Conservation (phyloP, 148 eudicot genomes). For the Amaranthus hypochondriacus region DNA sequence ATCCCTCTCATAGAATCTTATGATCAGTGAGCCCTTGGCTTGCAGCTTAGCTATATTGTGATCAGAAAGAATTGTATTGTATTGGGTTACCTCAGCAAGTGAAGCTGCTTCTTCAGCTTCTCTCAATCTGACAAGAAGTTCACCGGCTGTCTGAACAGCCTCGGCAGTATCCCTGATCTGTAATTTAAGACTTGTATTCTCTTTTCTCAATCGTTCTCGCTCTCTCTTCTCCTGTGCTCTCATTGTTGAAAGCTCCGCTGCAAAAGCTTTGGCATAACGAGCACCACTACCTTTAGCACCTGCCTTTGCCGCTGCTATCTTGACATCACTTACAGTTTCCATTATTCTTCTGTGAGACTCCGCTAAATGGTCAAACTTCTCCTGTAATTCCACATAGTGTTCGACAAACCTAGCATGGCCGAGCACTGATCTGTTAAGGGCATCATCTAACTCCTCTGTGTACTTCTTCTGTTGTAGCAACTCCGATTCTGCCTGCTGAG, state of each 20-base stretch:
- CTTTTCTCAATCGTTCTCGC: conserved; percentile 65
- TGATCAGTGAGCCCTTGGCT: too few relatives aligned
- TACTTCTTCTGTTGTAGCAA: conserved; percentile 63
- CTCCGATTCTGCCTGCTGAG: conserved; percentile 70
- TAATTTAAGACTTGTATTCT: conserved; percentile 61
- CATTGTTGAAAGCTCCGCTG: conserved; percentile 67
- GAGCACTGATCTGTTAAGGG: conserved; percentile 60
- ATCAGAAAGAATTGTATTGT: neutral
- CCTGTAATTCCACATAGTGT: conserved; percentile 84
- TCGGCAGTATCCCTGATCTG: conserved; percentile 96
- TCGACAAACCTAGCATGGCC: conserved; percentile 84
- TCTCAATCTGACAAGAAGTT: conserved; percentile 78
- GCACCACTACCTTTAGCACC: conserved; percentile 79
- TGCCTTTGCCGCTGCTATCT: conserved; percentile 80
- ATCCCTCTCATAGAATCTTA: too few relatives aligned
- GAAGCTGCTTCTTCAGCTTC: conserved; percentile 92
- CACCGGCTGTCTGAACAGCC: conserved; percentile 98
- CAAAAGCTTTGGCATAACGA: conserved; percentile 76
- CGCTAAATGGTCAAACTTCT: conserved; percentile 63
- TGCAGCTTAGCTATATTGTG: neutral
- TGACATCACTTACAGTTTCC: conserved; percentile 76
- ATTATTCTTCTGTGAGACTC: conserved; percentile 62
- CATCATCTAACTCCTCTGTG: conserved; percentile 86
- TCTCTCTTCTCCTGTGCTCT: conserved; percentile 84
- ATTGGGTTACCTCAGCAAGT: conserved; percentile 64